These are phyloP conservation scores for Biancaea sappan DNA, from an alignment of 306 rosid species.

Conservation along the genomic window DNA sequence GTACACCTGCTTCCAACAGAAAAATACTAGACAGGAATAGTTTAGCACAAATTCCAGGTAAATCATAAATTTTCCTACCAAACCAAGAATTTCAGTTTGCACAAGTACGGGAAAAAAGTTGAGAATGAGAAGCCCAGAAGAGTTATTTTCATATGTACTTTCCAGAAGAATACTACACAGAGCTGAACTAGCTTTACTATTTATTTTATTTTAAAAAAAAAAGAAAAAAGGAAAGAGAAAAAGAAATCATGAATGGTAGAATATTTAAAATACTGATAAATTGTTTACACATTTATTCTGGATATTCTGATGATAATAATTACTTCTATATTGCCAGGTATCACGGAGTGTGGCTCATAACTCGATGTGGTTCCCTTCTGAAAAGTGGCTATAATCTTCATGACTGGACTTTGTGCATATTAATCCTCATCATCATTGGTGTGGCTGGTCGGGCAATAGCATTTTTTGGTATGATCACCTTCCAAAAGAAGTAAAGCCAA, in stretches of 20 bases:
- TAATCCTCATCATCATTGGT: conserved; percentile 55
- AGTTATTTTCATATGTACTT: no score
- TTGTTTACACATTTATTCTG: neutral
- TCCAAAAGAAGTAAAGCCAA: conserved; percentile 56
- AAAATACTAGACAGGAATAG: no score
- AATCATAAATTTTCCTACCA: neutral
- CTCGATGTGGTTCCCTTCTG: conserved; percentile 63
- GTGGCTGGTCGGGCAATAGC: conserved; percentile 50
- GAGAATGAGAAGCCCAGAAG: neutral
- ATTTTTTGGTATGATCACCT: conserved; percentile 52
- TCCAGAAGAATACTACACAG: neutral
- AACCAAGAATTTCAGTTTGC: neutral
- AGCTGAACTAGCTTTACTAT: neutral
- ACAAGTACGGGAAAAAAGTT: no score
- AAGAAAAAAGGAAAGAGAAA: no score
- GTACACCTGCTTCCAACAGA: no score
- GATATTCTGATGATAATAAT: neutral
- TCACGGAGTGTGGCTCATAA: conserved; percentile 78
- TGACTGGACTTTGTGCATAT: conserved; percentile 64
- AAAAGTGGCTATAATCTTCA: conserved; percentile 58
- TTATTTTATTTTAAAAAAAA: no score
- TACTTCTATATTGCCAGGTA: conserved; percentile 47
- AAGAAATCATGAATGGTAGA: no score
- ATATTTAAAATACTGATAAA: no score
- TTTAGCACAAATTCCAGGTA: neutral